Percentiles rank a stretch among this genome's conserved stretches.
Conservation (phyloP, 1,284 basidiomycete genomes). For the Apiotrichum gamsii region DNA sequence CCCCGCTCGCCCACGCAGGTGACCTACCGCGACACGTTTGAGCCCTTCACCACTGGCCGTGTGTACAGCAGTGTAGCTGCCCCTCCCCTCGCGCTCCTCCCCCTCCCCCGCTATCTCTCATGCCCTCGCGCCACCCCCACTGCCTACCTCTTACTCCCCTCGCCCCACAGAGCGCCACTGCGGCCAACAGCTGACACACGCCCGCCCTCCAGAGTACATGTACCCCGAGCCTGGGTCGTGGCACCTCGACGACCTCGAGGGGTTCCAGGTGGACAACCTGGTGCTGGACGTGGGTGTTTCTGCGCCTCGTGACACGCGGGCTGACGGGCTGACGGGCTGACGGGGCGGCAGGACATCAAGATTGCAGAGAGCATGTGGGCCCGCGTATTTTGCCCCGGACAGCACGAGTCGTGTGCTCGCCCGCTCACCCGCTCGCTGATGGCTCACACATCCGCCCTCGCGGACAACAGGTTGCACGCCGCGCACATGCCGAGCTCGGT, state of each 20-base stretch:
- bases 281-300: constrained; percentile 9
- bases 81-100: neutral
- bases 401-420: too few species aligned
- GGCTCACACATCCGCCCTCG: neutral
- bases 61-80: too few species aligned
- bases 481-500: constrained; percentile 4
- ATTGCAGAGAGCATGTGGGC: constrained; percentile 18
- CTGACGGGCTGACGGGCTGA: neutral
- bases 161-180: too few species aligned
- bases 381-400: too few species aligned
- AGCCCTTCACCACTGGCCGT: constrained; percentile 16
- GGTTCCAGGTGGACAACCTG: constrained; percentile 18
- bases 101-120: neutral
- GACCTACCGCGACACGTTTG: constrained; percentile 7
- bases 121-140: neutral
- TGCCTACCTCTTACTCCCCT: neutral
- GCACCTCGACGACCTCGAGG: constrained; percentile 11
- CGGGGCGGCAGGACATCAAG: constrained; percentile 12
- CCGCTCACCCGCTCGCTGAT: too few species aligned
- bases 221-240: constrained; percentile 10
- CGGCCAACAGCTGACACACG: too few species aligned
- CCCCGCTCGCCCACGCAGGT: constrained; percentile 1
- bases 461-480: constrained; percentile 7
- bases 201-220: constrained; percentile 13
- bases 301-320: neutral